A percentile compares a stretch with the other conserved stretches of the same genome.
phyloP scores from a whole-genome alignment of 1,284 basidiomycete species.

The Pseudozyma flocculosa region DNA sequence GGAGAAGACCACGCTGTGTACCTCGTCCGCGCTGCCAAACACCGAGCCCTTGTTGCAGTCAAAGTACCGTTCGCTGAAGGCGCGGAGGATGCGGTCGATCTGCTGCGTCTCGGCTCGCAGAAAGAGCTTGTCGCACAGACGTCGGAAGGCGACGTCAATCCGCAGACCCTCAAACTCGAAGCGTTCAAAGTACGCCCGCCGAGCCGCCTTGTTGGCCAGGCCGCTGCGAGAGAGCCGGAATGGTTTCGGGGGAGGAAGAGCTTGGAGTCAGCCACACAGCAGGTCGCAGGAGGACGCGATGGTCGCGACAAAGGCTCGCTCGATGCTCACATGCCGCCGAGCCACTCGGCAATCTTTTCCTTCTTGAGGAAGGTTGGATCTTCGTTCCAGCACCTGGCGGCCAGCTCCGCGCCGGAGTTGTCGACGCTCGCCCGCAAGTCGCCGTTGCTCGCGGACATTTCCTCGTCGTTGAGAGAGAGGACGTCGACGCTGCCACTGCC shows the following conservation, averaged over 20 bases:
- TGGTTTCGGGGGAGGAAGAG: not conserved
- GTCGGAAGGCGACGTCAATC: constrained; percentile 85
- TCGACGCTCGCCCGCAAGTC: not conserved
- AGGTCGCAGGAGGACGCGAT: no score
- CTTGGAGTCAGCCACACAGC: no score
- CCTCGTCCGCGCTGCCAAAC: constrained; percentile 79
- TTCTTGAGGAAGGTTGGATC: constrained; percentile 78
- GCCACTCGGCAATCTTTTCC: constrained; percentile 93
- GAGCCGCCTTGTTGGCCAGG: constrained; percentile 71
- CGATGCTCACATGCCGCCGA: constrained; percentile 85
- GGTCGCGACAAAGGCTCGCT: no score
- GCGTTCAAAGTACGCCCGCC: constrained; percentile 78
- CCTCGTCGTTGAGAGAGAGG: no score
- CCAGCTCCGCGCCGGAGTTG: constrained; percentile 63
- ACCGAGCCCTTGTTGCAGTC: constrained; percentile 79
- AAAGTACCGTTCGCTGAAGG: constrained; percentile 84
- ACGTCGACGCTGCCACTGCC: no score
- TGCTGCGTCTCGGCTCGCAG: constrained; percentile 96
- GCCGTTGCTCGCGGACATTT: no score
- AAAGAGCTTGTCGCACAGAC: constrained; percentile 84
- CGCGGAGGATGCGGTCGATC: constrained; percentile 90
- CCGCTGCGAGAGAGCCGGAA: constrained; percentile 62
- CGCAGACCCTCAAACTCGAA: constrained; percentile 83
- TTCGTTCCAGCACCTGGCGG: constrained; percentile 79
- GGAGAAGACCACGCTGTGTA: constrained; percentile 90